Evolutionary conservation across 306 rosid genomes (phyloP).

Genomic region (Cucumis sativus): DNA sequence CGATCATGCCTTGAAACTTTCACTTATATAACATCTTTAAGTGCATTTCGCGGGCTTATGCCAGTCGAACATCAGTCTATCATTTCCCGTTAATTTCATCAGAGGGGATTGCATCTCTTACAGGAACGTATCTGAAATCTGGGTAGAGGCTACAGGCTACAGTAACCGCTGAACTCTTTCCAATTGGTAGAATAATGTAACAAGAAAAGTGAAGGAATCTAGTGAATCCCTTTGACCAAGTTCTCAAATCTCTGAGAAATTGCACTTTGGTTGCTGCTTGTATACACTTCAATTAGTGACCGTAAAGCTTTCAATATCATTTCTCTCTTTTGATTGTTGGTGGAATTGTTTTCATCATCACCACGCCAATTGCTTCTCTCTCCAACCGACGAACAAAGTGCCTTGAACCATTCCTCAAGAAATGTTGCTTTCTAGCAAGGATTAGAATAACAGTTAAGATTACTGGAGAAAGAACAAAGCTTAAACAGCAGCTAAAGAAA

Average conservation of each 20-base stretch:
- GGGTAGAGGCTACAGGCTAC: no score
- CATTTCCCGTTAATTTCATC: background rate
- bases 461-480: background rate
- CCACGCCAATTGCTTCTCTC: conserved; percentile 21
- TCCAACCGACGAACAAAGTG: conserved; percentile 33
- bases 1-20: background rate
- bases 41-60: background rate
- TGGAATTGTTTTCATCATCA: conserved; percentile 29
- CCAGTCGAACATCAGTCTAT: background rate
- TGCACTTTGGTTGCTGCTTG: conserved; percentile 32
- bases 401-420: conserved; percentile 73
- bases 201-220: background rate
- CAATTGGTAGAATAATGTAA: background rate
- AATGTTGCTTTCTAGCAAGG: conserved; percentile 48
- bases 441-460: background rate
- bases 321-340: conserved; percentile 41
- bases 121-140: background rate
- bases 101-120: background rate
- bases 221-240: conserved; percentile 25
- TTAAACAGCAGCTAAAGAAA: background rate
- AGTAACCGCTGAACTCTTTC: background rate
- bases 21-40: background rate
- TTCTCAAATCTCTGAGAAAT: conserved; percentile 50
- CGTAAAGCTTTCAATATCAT: conserved; percentile 52
- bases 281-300: conserved; percentile 51